These are phyloP conservation scores for Saturnispora saitoi DNA, from an alignment of 805 yeast species.

Conservation along the genomic window DNA sequence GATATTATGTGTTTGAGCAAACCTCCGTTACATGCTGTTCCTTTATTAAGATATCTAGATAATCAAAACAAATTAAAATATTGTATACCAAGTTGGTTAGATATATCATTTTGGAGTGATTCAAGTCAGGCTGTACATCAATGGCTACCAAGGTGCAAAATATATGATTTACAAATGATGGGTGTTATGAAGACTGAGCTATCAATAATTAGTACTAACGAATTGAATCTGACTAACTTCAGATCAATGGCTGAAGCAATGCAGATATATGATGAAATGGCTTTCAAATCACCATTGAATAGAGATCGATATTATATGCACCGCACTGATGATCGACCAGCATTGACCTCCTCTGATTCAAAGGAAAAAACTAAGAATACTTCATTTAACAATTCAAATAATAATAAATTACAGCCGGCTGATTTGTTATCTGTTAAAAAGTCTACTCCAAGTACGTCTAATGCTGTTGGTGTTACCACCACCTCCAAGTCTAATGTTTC, in stretches of 20 bases:
- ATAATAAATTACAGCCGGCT: conserved; percentile 8
- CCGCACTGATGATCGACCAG: neutral
- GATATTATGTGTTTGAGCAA: conserved; percentile 84
- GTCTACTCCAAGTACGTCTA: conserved; percentile 28
- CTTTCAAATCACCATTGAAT: conserved; percentile 31
- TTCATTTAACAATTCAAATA: neutral
- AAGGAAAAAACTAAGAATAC: neutral
- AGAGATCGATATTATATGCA: neutral
- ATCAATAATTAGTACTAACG: conserved; percentile 56
- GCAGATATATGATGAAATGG: conserved; percentile 55
- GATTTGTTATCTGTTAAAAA: conserved; percentile 18
- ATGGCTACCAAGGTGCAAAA: conserved; percentile 93
- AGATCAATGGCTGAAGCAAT: conserved; percentile 48
- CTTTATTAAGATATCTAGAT: conserved; percentile 68
- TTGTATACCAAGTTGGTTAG: conserved; percentile 93
- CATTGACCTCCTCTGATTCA: neutral
- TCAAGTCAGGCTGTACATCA: conserved; percentile 37
- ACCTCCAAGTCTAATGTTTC: conserved; percentile 31
- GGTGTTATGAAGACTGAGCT: conserved; percentile 91
- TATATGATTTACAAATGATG: conserved; percentile 96
- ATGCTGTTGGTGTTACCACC: conserved; percentile 29
- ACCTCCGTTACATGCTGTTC: conserved; percentile 89
- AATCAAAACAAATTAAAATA: conserved; percentile 43
- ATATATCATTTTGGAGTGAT: conserved; percentile 83
- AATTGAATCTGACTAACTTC: conserved; percentile 33